phyloP scores from a whole-genome alignment of 1,284 basidiomycete genomes.

The Ustilago trichophora region DNA sequence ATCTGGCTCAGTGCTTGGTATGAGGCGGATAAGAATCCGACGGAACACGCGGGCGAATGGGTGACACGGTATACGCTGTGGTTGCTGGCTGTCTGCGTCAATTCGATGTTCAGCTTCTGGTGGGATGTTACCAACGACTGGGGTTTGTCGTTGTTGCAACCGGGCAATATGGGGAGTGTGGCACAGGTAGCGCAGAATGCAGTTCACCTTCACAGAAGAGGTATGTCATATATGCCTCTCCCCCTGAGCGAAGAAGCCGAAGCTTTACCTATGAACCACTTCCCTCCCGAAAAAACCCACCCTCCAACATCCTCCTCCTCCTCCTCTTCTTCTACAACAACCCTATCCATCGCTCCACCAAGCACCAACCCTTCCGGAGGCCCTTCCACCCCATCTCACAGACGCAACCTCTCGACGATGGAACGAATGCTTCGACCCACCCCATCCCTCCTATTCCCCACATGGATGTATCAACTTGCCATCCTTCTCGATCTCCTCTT shows the following conservation, averaged over 20 bases:
- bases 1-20: slow-evolving; percentile 73
- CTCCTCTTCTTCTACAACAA: background rate
- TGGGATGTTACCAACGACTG: slow-evolving; percentile 99
- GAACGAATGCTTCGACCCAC: slow-evolving; percentile 22
- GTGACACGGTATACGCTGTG: slow-evolving; percentile 28
- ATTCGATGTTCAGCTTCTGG: slow-evolving; percentile 96
- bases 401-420: slow-evolving; percentile 22
- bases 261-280: slow-evolving; percentile 11
- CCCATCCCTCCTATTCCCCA: slow-evolving; percentile 25
- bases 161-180: slow-evolving; percentile 23
- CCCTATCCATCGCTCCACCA: slow-evolving; percentile 1
- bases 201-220: slow-evolving; percentile 26
- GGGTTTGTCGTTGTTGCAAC: slow-evolving; percentile 81
- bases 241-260: slow-evolving; percentile 19
- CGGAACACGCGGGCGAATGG: slow-evolving; percentile 14
- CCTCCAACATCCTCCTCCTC: too few relatives aligned
- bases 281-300: slow-evolving; percentile 14
- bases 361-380: slow-evolving; percentile 7
- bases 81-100: slow-evolving; percentile 84
- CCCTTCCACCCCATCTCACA: too few relatives aligned
- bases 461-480: slow-evolving; percentile 81
- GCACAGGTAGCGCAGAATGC: slow-evolving; percentile 23
- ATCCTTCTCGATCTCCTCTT: slow-evolving; percentile 86
- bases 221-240: slow-evolving; percentile 24
- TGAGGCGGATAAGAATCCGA: slow-evolving; percentile 29